Evolutionary conservation across 768 basidiomycete species (phyloP).

Genomic region (Collybia mongolica): DNA sequence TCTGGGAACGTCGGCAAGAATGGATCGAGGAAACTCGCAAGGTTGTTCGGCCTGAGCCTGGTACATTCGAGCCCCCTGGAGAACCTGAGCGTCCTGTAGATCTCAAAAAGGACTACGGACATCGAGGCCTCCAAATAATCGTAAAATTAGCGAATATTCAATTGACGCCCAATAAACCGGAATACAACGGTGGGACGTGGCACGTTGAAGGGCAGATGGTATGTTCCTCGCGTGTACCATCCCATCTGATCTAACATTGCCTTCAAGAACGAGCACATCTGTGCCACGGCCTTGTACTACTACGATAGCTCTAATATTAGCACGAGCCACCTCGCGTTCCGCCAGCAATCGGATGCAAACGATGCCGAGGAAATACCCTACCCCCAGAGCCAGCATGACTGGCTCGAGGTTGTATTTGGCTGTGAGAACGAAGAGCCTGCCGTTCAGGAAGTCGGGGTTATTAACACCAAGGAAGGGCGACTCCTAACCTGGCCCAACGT

Average conservation of each 20-base stretch:
- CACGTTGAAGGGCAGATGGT: constrained; percentile 33
- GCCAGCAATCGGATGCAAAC: constrained; percentile 13
- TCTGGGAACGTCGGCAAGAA: constrained; percentile 10
- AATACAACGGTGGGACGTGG: constrained; percentile 36
- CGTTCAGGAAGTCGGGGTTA: constrained; percentile 8
- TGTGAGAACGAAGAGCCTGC: constrained; percentile 2
- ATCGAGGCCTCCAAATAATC: constrained; percentile 26
- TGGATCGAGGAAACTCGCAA: constrained; percentile 7
- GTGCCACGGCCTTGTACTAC: constrained; percentile 23
- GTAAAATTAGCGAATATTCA: constrained; percentile 31
- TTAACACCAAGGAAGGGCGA: constrained; percentile 12
- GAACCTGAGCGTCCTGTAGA: constrained; percentile 1
- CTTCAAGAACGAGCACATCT: constrained; percentile 23
- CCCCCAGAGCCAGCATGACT: constrained; percentile 19
- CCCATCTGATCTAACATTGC: neutral
- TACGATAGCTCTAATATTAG: constrained; percentile 31
- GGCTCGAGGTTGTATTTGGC: constrained; percentile 9
- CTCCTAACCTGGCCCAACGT: constrained; percentile 15
- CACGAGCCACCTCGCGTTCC: constrained; percentile 26
- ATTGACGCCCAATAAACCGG: constrained; percentile 33
- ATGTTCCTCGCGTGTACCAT: neutral
- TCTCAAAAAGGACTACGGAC: constrained; percentile 11
- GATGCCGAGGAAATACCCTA: constrained; percentile 11
- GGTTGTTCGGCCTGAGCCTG: constrained; percentile 14
- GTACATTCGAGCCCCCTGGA: constrained; percentile 8